Base-by-base conservation (phyloP, 768 basidiomycete genomes). In the Termitomyces titanicus region DNA sequence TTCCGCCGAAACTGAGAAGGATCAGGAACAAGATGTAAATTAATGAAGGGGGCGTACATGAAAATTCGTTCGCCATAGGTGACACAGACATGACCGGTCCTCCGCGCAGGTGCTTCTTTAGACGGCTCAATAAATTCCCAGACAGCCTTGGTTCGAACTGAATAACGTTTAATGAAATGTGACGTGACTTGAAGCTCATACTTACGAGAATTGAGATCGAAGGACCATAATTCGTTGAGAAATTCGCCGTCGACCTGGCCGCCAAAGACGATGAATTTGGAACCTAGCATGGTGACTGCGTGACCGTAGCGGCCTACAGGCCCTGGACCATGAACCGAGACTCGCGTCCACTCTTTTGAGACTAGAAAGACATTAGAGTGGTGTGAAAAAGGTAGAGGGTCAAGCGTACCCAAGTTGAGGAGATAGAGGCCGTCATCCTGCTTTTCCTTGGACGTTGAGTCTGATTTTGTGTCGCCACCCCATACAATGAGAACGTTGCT, bases 221-320 rank as follows among this genome's bases (percentile, higher is more conserved):
- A 99, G 12, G 85, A 82, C 93, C 94, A 97, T 24, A 99, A 70
- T 69, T 99, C 97, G 64, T 95, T 92, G 69, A 97, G 76, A 69
- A 98, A 98, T 64, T 89, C 83, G 29, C 94, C 93, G 60, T 96
- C 92, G 9, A 94, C 92, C 70, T 98, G 97, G 18, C 97, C 97
- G 55, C 96, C 97, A 64, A 97, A 98, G 29, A 98, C 81, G 68
- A 91, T 92, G 74, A 99, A 97, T 69, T 84, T 89, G 59, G 89
- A 91, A 39, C 88, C 92, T 29, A 72, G 80, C 89, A 99, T 95
- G 10, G 92, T 85, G 12, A 94, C 95, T 1, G 95, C 89, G 70
- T 99, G 97, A 0, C 97, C 97, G 66, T 99, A 98, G 50, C 97
- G 81, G 11, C 97, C 97, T 7, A 80, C 80, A 0, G 97, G 97